Evolutionary conservation across 169 alveolate species (phyloP), one percentile per base, ranked within the genome.

Genomic region (Plasmodium falciparum): DNA sequence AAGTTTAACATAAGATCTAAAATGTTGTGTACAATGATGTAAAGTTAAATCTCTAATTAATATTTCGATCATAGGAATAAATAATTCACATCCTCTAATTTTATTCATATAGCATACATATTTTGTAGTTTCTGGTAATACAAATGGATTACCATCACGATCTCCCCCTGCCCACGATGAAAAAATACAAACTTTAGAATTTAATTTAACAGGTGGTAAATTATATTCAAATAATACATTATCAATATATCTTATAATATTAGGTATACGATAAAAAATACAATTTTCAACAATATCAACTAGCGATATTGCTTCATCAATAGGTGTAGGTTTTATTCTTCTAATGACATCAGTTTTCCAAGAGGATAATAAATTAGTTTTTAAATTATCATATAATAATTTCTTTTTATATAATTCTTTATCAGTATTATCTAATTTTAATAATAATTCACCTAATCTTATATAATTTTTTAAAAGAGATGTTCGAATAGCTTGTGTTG

Each of bases 141-240:
- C 97, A 65, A 69, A 94, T 65, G 97, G 97, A 80, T 95, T 95
- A n/a, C 97, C 97, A 90, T 95, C 97, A 58, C 97, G 78, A 45
- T 95, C 97, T 0, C 97, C 97, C 8, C 97, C 97, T 47, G 95
- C 97, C 97, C 97, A 95, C 33, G 97, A 94, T 8, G 96, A 93
- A 71, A 91, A 94, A 13, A 80, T 78, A 70, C 94, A 94, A 15
- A 93, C 59, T 89, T 89, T 88, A n/a, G 93, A 72, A 11, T 49
- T 93, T 43, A 93, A 80, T n/a, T 95, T 95, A n/a, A 95, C 59
- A 17, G 96, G 93, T 22, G 95, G 95, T 89, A 93, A 71, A 29
- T 88, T 93, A 69, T 90, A 76, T 47, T 92, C 94, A 63, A 62
- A 70, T 61, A 95, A 66, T 3, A 92, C 89, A 43, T 88, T 91